Evolutionary conservation across 208 protist species (phyloP), one percentile per base, ranked within the genome.

Genomic region (Crithidia bombi): DNA sequence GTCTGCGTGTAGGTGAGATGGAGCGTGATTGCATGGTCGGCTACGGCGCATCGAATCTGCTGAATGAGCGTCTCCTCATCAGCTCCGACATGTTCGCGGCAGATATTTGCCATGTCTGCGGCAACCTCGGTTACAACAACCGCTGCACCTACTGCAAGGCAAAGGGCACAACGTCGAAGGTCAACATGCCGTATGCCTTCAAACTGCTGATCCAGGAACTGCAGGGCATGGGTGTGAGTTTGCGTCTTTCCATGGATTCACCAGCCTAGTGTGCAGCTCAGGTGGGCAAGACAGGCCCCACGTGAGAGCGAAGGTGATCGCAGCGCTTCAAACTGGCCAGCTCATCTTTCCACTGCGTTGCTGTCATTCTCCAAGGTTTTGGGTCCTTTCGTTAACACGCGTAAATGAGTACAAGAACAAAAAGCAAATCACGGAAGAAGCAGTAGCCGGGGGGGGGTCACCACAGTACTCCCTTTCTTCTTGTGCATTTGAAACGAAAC

Each of bases 161-260:
- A 12, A 87, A 74, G 14, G 67, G 75, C 0, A 79, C 90, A 17
- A 88, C 96, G 0, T 86, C 85, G 3, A 94, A 78, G 61, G 75
- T 99, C 0, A 93, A 96, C 75, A 98, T 99, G 36, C 99, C 99
- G 0, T 99, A 99, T 73, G 99, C 99, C 0, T 99, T 98, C 79
- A 99, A 99, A 82, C 90, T 99, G 3, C 87, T 99, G 19, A 99
- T 99, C 82, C 99, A 99, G 73, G 99, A 99, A 78, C 76, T 99
- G 21, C 91, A 98, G 76, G 93, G 96, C 12, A 99, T 99, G 99
- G 98, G 98, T 69, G 98, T 99, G 46, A 90, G 76, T 39, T 63
- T 90, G 26, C 83, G 83, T 9, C 74, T 94, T 7, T 75, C 79
- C 1, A 70, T 91, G 33, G 72, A 83, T 39, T 44, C 69, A 9